Conservation (phyloP, 2,329 filamentous ascomycete genomes). For the Cercospora sp. region DNA sequence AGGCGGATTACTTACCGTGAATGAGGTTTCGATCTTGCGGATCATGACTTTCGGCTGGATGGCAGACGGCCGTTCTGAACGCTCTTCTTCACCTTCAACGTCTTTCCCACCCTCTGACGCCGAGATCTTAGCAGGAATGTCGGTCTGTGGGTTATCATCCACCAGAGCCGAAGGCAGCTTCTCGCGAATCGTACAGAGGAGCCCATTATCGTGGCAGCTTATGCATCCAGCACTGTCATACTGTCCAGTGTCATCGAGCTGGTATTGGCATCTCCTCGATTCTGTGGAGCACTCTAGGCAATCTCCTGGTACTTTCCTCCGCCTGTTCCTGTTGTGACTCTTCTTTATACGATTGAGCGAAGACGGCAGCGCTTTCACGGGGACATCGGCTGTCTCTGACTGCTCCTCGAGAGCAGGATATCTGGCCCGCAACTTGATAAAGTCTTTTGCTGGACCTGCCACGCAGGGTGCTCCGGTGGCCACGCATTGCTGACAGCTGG, state of each 20-base stretch:
- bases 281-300: constrained; percentile 12
- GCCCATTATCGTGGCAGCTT: constrained; percentile 3
- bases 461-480: constrained; percentile 36
- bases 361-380: not conserved
- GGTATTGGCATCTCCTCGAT: constrained; percentile 4
- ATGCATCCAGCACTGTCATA: constrained; percentile 6
- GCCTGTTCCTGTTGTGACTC: not conserved
- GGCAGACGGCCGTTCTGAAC: not conserved
- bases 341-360: constrained; percentile 1
- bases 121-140: not conserved
- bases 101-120: not conserved
- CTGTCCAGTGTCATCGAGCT: constrained; percentile 9
- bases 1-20: constrained; percentile 27
- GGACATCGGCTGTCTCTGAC: constrained; percentile 6
- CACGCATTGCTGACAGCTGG: constrained; percentile 39
- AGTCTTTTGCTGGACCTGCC: constrained; percentile 40
- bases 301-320: constrained; percentile 2
- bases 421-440: constrained; percentile 27
- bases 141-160: not conserved
- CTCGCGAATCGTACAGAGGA: constrained; percentile 11
- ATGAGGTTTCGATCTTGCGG: constrained; percentile 39
- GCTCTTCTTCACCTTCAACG: not conserved
- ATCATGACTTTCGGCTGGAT: constrained; percentile 10
- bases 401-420: constrained; percentile 26
- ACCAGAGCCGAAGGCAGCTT: not conserved